A percentile compares a stretch with the other conserved stretches of the same genome.
Evolutionary conservation across 352 stramenopile species (phyloP).

Genomic region (Globisporangium cederbergense): DNA sequence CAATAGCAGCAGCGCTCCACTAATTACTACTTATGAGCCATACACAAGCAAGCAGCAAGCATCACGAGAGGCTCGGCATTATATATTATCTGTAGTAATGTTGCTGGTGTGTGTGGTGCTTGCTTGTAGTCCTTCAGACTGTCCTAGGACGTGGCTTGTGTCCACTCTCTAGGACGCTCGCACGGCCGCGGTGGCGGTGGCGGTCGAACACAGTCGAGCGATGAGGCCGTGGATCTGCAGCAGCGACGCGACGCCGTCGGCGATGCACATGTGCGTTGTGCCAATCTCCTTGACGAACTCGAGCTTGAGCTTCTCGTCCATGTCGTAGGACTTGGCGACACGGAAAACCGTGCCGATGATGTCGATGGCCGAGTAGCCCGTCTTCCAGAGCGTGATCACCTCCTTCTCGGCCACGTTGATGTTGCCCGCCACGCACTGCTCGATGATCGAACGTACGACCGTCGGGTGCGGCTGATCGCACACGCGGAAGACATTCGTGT

Average conservation of each 20-base stretch:
- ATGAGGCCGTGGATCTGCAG: conserved; percentile 95
- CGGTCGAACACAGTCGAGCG: conserved; percentile 58
- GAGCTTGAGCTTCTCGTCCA: conserved; percentile 84
- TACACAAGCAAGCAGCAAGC: neutral
- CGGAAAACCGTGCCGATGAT: conserved; percentile 98
- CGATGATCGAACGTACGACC: conserved; percentile 62
- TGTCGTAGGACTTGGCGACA: conserved; percentile 88
- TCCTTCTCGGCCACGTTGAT: conserved; percentile 81
- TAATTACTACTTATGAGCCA: too few species aligned
- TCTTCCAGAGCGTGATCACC: conserved; percentile 67
- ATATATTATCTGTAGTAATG: conserved; percentile 14
- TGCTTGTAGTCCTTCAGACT: too few species aligned
- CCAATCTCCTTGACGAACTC: conserved; percentile 91
- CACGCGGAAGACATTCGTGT: conserved; percentile 95
- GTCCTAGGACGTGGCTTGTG: too few species aligned
- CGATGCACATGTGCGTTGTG: conserved; percentile 93
- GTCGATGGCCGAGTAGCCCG: conserved; percentile 94
- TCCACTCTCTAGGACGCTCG: conserved; percentile 21
- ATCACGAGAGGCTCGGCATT: conserved; percentile 1
- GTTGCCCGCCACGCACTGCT: conserved; percentile 73
- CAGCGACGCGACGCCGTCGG: conserved; percentile 88
- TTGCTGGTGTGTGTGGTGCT: neutral
- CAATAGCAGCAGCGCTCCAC: too few species aligned
- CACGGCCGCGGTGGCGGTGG: conserved; percentile 25
- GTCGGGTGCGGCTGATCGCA: conserved; percentile 96